Base-by-base conservation (phyloP, 768 basidiomycete species). In the Xerocomellus dryophilus region DNA sequence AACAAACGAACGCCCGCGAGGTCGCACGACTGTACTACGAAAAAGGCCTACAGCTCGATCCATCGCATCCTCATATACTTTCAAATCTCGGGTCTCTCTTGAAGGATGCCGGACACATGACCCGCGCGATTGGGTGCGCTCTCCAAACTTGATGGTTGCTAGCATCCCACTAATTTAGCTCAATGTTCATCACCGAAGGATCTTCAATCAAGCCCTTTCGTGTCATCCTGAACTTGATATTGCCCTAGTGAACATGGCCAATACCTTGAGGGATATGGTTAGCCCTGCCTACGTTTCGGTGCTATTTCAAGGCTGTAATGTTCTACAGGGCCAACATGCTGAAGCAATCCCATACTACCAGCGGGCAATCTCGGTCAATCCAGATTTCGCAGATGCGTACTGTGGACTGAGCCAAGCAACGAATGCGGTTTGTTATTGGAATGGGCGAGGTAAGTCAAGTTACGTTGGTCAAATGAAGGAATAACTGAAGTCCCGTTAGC, bases 191-290 rank as follows among this genome's bases (percentile, higher is more conserved):
- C 32, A 34, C 20, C 39, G 7, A 51, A 77, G 76, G 34, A 55
- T 78, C 14, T 79, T 78, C 60, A 66, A 65, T 40, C 68, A 71
- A 43, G 77, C 77, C 2, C 58, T 79, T 15, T 48, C 68, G 36
- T 57, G 58, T 38, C 76, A 79, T 47, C 78, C 78, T 6, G 73
- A 76, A 56, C 76, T 79, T 32, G 80, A 79, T 40, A 76, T 81
- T 51, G 79, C 79, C 4, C 67, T 81, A 10, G 78, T 78, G 15
- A 81, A 81, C 50, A 70, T 81, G 63, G 79, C 74, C 17, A 81
- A 79, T 62, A 77, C 77, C 0, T 61, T 81, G 59, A 80, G 79
- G 59, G 79, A 81, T 57, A 65, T 63, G 51, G 79, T 80, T 34
- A 40, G 73, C 49, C 31, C 21, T 18, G 4, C 32, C 10, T 38